Evolutionary conservation across 1,284 basidiomycete species (phyloP).

Genomic region (Ceratobasidium sp.): DNA sequence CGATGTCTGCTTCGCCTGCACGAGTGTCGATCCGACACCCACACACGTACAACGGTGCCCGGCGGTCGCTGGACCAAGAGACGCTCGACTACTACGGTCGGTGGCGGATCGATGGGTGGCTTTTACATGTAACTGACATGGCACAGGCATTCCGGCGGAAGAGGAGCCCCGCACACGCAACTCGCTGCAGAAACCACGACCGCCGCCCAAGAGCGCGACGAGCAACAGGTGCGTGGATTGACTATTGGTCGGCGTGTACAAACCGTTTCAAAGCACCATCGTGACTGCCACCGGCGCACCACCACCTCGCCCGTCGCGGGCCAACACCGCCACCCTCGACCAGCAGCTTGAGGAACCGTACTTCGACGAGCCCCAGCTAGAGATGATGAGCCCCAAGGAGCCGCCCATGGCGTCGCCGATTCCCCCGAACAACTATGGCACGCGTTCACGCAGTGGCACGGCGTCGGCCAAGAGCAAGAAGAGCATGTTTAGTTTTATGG

Average conservation of each 20-base stretch:
- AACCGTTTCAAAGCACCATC: too few species aligned
- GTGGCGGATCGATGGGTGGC: too few species aligned
- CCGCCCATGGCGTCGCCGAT: constrained; percentile 3
- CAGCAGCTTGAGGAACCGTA: constrained; percentile 25
- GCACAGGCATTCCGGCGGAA: too few species aligned
- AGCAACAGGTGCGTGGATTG: too few species aligned
- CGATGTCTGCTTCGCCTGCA: constrained; percentile 24
- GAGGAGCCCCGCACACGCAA: not conserved
- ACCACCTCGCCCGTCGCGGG: constrained; percentile 75
- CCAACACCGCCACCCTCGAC: constrained; percentile 75
- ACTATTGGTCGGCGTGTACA: too few species aligned
- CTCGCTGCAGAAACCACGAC: constrained; percentile 20
- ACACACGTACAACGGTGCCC: constrained; percentile 21
- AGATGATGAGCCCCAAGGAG: constrained; percentile 35
- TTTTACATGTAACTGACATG: not conserved
- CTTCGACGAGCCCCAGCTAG: constrained; percentile 26
- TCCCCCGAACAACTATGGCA: constrained; percentile 46
- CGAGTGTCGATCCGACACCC: constrained; percentile 34
- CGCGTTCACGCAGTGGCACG: constrained; percentile 70
- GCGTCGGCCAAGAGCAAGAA: constrained; percentile 69
- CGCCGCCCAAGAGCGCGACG: constrained; percentile 7
- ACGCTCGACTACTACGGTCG: constrained; percentile 37
- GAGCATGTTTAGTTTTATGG: constrained; percentile 73
- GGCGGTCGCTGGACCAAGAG: constrained; percentile 28
- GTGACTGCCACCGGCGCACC: constrained; percentile 43